A percentile compares a stretch with the other conserved stretches of the same genome.
These are phyloP conservation scores for Spiraea crenata DNA, from an alignment of 331 rosid species.

Conservation along the genomic window DNA sequence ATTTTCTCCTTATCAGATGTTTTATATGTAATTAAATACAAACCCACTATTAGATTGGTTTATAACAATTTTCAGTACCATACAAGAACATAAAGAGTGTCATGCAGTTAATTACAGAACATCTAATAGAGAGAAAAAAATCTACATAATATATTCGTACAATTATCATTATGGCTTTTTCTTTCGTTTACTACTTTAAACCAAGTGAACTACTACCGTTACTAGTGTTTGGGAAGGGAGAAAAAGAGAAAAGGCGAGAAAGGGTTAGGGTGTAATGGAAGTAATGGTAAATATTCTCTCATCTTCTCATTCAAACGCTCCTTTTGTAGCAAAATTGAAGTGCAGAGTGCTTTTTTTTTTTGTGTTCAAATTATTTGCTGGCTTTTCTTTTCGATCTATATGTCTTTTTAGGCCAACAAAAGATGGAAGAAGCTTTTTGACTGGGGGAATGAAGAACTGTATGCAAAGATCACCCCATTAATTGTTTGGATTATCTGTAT, in stretches of 20 bases:
- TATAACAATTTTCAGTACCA: too few species aligned
- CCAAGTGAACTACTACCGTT: constrained; percentile 36
- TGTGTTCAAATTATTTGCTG: constrained; percentile 79
- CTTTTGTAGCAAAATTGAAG: constrained; percentile 57
- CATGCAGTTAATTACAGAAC: too few species aligned
- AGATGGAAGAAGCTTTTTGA: constrained; percentile 77
- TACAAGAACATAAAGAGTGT: too few species aligned
- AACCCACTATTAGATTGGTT: too few species aligned
- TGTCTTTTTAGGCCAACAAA: constrained; percentile 97
- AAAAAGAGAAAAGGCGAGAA: constrained; percentile 7
- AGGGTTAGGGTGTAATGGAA: constrained; percentile 52
- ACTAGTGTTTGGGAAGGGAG: constrained; percentile 31
- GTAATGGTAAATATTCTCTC: constrained; percentile 53
- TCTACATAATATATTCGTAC: background rate
- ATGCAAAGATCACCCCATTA: too few species aligned
- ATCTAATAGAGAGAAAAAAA: too few species aligned
- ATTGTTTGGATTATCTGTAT: constrained; percentile 35
- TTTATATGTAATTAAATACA: too few species aligned
- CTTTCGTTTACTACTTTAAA: constrained; percentile 36
- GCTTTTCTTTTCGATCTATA: constrained; percentile 34
- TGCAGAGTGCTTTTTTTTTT: constrained; percentile 39
- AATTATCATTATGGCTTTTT: constrained; percentile 36
- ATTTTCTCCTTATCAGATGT: too few species aligned
- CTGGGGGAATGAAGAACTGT: constrained; percentile 35
- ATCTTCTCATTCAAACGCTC: constrained; percentile 71